Evolutionary conservation across 2,329 filamentous ascomycete genomes (phyloP).

Genomic region (Diplodia scrobiculata): DNA sequence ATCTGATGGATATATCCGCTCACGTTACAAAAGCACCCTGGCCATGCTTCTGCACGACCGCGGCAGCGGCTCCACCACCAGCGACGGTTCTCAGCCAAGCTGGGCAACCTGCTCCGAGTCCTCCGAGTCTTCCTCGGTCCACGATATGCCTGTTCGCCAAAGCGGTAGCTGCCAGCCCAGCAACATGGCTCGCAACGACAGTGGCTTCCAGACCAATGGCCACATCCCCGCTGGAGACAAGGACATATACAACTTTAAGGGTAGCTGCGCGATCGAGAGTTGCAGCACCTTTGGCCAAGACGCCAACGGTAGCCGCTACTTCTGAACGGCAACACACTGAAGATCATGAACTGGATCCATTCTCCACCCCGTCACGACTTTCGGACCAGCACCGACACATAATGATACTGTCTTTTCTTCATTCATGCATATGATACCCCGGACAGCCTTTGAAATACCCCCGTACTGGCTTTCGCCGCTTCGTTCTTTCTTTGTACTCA

Average conservation of each 20-base stretch:
- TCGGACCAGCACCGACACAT: background rate
- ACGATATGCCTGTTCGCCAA: background rate
- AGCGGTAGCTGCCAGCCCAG: background rate
- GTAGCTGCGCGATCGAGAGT: background rate
- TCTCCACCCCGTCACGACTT: background rate
- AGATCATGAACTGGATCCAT: background rate
- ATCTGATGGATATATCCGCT: background rate
- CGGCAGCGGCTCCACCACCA: background rate
- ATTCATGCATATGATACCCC: background rate
- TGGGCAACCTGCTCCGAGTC: background rate
- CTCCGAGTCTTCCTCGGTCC: background rate
- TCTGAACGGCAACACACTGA: background rate
- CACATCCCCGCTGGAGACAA: too few species aligned
- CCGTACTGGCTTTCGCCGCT: background rate
- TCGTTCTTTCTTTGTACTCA: background rate
- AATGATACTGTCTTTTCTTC: background rate
- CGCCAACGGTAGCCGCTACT: background rate
- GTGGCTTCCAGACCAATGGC: too few species aligned
- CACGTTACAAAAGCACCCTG: background rate
- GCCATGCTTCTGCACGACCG: background rate
- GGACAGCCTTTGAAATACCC: background rate
- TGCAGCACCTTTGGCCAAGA: background rate
- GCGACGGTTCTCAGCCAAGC: background rate
- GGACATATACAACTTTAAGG: background rate
- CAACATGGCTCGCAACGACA: background rate